Percentiles rank a stretch among this genome's conserved stretches.
Conservation (phyloP, 2,329 filamentous ascomycete species). For the Aspergillaceae sp. region DNA sequence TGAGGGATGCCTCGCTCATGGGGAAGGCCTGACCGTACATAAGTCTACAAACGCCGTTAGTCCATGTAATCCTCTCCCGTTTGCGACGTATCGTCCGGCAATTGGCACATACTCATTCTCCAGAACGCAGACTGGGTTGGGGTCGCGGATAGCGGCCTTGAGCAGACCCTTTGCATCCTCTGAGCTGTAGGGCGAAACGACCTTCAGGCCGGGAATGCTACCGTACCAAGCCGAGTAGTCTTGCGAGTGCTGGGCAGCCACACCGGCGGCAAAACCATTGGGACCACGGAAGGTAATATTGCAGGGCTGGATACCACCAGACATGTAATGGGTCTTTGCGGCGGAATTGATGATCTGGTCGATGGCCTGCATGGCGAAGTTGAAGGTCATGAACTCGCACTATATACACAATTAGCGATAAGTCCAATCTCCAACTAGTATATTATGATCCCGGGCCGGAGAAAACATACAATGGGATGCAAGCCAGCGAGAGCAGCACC, state of each 20-base stretch:
- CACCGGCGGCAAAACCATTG: slow-evolving; percentile 94
- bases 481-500: slow-evolving; percentile 91
- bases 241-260: slow-evolving; percentile 96
- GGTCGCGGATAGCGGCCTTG: slow-evolving; percentile 96
- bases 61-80: slow-evolving; percentile 1
- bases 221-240: slow-evolving; percentile 99
- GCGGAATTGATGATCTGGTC: slow-evolving; percentile 99
- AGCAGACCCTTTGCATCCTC: slow-evolving; percentile 97
- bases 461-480: slow-evolving; percentile 71
- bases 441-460: not conserved
- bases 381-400: slow-evolving; percentile 99
- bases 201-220: slow-evolving; percentile 94
- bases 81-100: not conserved
- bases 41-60: slow-evolving; percentile 44
- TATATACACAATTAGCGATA: slow-evolving; percentile 26
- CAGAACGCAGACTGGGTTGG: slow-evolving; percentile 88
- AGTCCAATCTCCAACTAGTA: not conserved
- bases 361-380: slow-evolving; percentile 99
- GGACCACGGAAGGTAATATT: slow-evolving; percentile 99
- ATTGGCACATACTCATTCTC: slow-evolving; percentile 63
- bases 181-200: slow-evolving; percentile 89
- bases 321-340: slow-evolving; percentile 99
- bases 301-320: slow-evolving; percentile 96
- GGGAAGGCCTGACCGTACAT: slow-evolving; percentile 92
- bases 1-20: slow-evolving; percentile 94